Evolutionary conservation across 2,329 filamentous ascomycete genomes (phyloP), one percentile per base, ranked within the genome.

Genomic region (Drechslera avenae): DNA sequence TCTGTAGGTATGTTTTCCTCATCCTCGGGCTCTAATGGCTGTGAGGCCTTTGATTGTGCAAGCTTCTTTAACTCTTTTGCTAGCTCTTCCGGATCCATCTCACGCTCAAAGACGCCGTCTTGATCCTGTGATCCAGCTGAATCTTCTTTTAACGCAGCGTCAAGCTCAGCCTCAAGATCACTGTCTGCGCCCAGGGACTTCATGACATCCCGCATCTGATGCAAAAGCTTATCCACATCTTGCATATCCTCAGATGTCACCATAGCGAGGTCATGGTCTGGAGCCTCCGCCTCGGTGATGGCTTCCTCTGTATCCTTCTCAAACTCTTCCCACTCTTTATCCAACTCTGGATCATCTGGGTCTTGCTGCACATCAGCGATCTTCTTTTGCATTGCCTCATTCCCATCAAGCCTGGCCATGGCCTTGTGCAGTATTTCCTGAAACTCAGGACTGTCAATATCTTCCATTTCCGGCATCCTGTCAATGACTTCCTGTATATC

Each of bases 151-250:
- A 64, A 45, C 5, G 57, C 40, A 14, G 54, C 49, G 14, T 66
- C 56, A 1, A 71, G 47, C 30, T 71, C 62, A 12, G 56, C 52
- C 32, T 63, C 52, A 6, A 71, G 44, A 5, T 54, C 43, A 26
- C 53, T 48, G 16, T 62, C 55, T 23, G 52, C 51, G 9, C 62
- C 66, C 18, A 68, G 58, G 5, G 56, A 52, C 12, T 56, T 57
- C 56, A 68, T 52, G 7, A 69, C 47, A 18, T 68, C 61, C 39
- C 59, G 60, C 62, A 68, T 70, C 36, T 67, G 56, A 7, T 51
- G 48, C 21, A 66, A 50, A 8, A 68, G 53, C 23, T 59, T 46
- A 16, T 67, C 54, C 8, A 68, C 30, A 23, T 68, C 62, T 23
- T 62, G 55, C 9, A 57, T 45, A 31, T 63, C 53, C 2, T 54